Evolutionary conservation across 106 monocot species (phyloP), one percentile per base, ranked within the genome.

Genomic region (Dendrobium huoshanense): DNA sequence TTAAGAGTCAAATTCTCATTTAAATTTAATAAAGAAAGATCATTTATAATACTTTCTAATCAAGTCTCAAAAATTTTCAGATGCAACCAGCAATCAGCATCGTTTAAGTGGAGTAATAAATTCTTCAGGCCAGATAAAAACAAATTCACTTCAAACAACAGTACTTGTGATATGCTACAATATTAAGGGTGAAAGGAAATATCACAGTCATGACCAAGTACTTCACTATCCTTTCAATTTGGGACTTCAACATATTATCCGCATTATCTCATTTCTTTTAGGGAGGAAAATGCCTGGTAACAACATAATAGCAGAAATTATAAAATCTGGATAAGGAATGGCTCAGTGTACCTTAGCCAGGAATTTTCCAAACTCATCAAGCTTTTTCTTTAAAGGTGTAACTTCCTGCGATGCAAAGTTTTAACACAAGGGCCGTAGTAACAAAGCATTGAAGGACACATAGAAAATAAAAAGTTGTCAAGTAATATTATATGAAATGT

Each of bases 341-440:
- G 73, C 20, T 9, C 5, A 15, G 29, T 65, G 59, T 85, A 99
- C 99, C 95, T 99, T 99, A 43, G 99, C 95, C 80, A 99, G 77
- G 90, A 99, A 99, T 49, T 93, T 95, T 64, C 99, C 93, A 82
- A 99, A 99, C 82, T 99, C 99, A 89, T 99, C 99, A 84, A 99
- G 99, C 75, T 99, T 99, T 87, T 99, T 99, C 86, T 99, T 99
- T 84, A 99, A 87, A 29, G 99, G 99, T 56, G 99, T 99, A 55
- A 77, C 85, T 85, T 99, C 99, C 99, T 99, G 90, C 41, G 87
- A 86, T 24, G 59, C 20, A 59, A 48, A 48, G 37, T n/a, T 65
- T 55, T 73, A 49, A 48, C 78, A 33, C 44, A 4, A 79, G 0
- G 43, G 43, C 2, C 48, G 2, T 9, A 70, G 67, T 73, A 45